Percentiles rank a stretch among this genome's conserved stretches.
phyloP scores from a whole-genome alignment of 805 yeast genomes.

The Suhomyces sp. region DNA sequence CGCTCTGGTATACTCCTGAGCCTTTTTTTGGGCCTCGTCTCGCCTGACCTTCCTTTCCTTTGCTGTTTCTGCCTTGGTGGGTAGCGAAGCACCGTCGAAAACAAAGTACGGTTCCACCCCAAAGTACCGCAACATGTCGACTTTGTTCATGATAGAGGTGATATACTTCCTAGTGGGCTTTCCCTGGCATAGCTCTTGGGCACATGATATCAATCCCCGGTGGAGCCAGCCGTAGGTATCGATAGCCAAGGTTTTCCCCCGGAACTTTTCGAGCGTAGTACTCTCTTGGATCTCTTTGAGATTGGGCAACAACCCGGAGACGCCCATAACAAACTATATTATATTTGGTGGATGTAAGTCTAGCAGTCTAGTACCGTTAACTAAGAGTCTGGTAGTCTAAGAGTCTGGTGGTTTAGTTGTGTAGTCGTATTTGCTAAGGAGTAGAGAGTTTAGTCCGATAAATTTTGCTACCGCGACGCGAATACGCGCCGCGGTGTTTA shows the following conservation, averaged over 20 bases:
- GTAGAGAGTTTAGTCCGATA: not conserved
- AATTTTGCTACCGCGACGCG: not conserved
- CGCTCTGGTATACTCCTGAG: constrained; percentile 44
- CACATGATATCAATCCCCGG: constrained; percentile 76
- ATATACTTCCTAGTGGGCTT: constrained; percentile 70
- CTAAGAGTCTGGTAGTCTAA: too few species aligned
- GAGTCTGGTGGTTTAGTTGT: not conserved
- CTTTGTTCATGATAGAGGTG: constrained; percentile 62
- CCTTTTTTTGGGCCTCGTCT: constrained; percentile 54
- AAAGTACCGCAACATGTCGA: constrained; percentile 62
- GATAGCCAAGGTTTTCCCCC: constrained; percentile 81
- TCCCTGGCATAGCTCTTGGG: constrained; percentile 73
- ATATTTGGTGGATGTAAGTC: not conserved
- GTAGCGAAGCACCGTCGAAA: constrained; percentile 87
- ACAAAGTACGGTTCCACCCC: constrained; percentile 83
- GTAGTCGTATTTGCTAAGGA: not conserved
- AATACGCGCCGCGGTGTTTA: not conserved
- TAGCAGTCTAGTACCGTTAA: not conserved
- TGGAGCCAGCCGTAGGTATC: constrained; percentile 98
- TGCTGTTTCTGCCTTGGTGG: constrained; percentile 75
- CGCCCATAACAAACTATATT: constrained; percentile 56
- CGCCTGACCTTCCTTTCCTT: constrained; percentile 57
- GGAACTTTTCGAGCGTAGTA: constrained; percentile 53
- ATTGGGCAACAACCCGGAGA: constrained; percentile 75
- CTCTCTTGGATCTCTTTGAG: constrained; percentile 70